Evolutionary conservation across 257 asterid species (phyloP).

Genomic region (Solanum ossicruentum): DNA sequence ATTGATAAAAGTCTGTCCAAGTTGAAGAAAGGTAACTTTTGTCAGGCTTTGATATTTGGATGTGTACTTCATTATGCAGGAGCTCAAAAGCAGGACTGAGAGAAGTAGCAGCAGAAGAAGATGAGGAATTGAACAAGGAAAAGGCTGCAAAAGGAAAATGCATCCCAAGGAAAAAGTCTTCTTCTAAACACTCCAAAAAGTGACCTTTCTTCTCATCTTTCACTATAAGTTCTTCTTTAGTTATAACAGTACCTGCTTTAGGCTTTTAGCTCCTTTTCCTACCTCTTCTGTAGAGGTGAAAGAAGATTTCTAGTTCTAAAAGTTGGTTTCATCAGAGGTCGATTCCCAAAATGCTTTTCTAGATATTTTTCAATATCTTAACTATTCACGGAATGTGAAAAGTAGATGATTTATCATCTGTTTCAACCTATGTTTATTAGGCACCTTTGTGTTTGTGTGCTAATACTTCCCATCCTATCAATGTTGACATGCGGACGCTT

Average conservation of each 20-base stretch:
- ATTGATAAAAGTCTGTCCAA: neutral
- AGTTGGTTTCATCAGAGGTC: neutral
- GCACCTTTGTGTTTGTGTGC: too few relatives aligned
- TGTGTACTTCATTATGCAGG: slow-evolving; percentile 16
- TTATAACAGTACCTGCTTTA: neutral
- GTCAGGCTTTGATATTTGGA: neutral
- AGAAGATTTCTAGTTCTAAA: too few relatives aligned
- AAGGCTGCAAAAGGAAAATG: slow-evolving; percentile 51
- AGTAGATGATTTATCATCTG: too few relatives aligned
- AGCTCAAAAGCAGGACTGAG: slow-evolving; percentile 26
- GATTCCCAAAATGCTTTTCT: too few relatives aligned
- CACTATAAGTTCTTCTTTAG: neutral
- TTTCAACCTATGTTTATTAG: too few relatives aligned
- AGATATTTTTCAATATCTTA: too few relatives aligned
- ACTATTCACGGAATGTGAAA: too few relatives aligned
- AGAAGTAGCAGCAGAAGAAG: slow-evolving; percentile 14
- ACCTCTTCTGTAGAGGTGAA: neutral
- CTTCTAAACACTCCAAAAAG: slow-evolving; percentile 35
- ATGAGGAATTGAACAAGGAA: slow-evolving; percentile 23
- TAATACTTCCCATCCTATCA: too few relatives aligned
- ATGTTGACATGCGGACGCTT: too few relatives aligned
- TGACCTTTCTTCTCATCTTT: slow-evolving; percentile 7
- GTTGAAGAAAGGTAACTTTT: neutral
- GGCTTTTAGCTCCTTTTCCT: neutral
- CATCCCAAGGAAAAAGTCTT: slow-evolving; percentile 56